Evolutionary conservation across 1,284 basidiomycete genomes (phyloP).

Genomic region (Blastosporella zonata): DNA sequence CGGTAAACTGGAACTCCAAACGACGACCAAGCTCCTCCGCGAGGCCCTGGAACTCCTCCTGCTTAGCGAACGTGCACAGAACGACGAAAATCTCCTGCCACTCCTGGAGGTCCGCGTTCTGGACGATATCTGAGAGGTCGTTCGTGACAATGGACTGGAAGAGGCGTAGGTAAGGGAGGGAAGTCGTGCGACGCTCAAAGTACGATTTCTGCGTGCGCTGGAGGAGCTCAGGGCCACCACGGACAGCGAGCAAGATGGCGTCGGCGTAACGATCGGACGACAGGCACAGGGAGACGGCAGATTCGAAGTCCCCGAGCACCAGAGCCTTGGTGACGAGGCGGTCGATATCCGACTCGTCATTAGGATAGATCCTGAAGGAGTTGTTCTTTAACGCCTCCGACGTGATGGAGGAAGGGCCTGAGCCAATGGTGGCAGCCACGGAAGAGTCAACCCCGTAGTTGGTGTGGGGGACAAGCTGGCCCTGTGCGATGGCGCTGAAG

Average conservation of each 20-base stretch:
- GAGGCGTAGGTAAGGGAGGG: conserved; percentile 87
- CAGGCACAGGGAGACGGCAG: conserved; percentile 90
- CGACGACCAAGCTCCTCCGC: conserved; percentile 92
- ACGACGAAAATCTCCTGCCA: conserved; percentile 99
- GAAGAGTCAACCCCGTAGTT: conserved; percentile 82
- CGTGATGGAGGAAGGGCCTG: conserved; percentile 79
- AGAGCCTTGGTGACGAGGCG: conserved; percentile 89
- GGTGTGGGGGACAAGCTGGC: conserved; percentile 72
- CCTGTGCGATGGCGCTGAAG: conserved; percentile 76
- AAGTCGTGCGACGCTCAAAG: conserved; percentile 79
- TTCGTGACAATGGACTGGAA: conserved; percentile 95
- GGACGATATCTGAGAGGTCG: conserved; percentile 90
- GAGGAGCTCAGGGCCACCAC: conserved; percentile 88
- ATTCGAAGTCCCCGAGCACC: conserved; percentile 92
- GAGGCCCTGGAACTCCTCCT: conserved; percentile 82
- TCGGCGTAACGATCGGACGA: conserved; percentile 91
- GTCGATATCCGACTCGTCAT: conserved; percentile 87
- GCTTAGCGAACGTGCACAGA: conserved; percentile 89
- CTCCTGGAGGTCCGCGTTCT: conserved; percentile 92
- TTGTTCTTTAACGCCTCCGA: conserved; percentile 74
- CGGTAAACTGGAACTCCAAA: conserved; percentile 79
- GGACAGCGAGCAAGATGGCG: conserved; percentile 90
- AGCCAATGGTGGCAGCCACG: conserved; percentile 88
- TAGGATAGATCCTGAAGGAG: conserved; percentile 90
- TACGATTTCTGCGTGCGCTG: conserved; percentile 91